A percentile compares a stretch with the other conserved stretches of the same genome.
These are phyloP conservation scores for Cladophialophora exuberans DNA, from an alignment of 2,329 filamentous ascomycete species.

Conservation along the genomic window DNA sequence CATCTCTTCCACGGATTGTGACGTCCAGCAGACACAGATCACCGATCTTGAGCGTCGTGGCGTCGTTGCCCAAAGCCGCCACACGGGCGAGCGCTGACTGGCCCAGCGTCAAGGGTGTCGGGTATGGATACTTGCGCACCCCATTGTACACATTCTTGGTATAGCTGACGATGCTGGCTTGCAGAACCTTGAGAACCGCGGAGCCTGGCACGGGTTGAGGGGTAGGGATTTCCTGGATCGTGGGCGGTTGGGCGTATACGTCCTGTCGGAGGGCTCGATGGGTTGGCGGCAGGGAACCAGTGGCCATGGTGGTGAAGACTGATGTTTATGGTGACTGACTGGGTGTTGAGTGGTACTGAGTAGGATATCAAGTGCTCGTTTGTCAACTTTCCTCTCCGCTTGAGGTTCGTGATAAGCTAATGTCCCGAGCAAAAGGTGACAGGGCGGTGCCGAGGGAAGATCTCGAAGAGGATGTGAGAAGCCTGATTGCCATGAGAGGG, in stretches of 20 bases:
- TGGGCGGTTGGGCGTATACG: slow-evolving; percentile 12
- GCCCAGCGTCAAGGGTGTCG: slow-evolving; percentile 42
- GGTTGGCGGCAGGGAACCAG: slow-evolving; percentile 10
- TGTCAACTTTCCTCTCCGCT: too few species aligned
- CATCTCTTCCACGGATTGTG: slow-evolving; percentile 43
- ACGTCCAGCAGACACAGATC: slow-evolving; percentile 46
- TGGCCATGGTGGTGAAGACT: neutral
- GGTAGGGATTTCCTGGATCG: slow-evolving; percentile 15
- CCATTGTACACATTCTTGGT: slow-evolving; percentile 39
- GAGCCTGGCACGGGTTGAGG: slow-evolving; percentile 42
- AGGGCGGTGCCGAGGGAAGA: too few species aligned
- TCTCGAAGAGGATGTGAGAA: too few species aligned
- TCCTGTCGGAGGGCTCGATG: slow-evolving; percentile 25
- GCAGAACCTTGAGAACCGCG: slow-evolving; percentile 46
- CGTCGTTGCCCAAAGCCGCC: slow-evolving; percentile 43
- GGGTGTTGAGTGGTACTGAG: too few species aligned
- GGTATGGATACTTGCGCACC: slow-evolving; percentile 43
- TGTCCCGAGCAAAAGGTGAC: too few species aligned
- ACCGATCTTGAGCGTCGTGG: slow-evolving; percentile 40
- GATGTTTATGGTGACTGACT: neutral
- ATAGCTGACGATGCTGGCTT: slow-evolving; percentile 40
- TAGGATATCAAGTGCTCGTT: too few species aligned
- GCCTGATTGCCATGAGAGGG: too few species aligned
- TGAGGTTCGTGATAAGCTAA: too few species aligned
- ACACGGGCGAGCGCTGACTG: slow-evolving; percentile 43